Conservation (phyloP, 2,329 filamentous ascomycete species). For the Pseudocercospora macadamiae region DNA sequence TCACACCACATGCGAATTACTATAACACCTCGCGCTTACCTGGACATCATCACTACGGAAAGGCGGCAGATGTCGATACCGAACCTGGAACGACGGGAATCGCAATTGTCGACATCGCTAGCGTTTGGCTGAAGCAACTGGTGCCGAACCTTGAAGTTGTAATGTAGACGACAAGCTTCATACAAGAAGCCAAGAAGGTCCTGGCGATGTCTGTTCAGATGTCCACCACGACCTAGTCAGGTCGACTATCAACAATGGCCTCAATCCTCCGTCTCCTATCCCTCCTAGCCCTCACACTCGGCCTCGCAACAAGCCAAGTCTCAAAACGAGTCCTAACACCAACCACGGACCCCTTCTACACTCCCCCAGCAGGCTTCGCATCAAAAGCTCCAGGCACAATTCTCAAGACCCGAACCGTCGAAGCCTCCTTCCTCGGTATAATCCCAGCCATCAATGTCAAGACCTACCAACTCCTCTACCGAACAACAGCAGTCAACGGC, state of each 20-base stretch:
- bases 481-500: constrained; percentile 31
- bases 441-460: constrained; percentile 26
- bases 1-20: not conserved
- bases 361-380: constrained; percentile 31
- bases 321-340: constrained; percentile 19
- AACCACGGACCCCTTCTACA: constrained; percentile 34
- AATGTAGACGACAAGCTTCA: too few relatives aligned
- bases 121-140: too few relatives aligned
- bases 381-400: constrained; percentile 29
- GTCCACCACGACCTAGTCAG: too few relatives aligned
- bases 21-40: not conserved
- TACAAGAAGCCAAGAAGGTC: too few relatives aligned
- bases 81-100: not conserved
- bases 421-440: constrained; percentile 29
- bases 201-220: too few relatives aligned
- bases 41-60: not conserved
- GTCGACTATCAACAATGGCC: not conserved
- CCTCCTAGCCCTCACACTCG: constrained; percentile 1
- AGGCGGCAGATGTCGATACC: not conserved
- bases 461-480: constrained; percentile 33
- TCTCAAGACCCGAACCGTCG: constrained; percentile 27
- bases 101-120: not conserved
- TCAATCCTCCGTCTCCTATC: not conserved
- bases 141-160: too few relatives aligned
- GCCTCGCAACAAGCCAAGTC: not conserved